Percentiles rank a stretch among this genome's conserved stretches.
Evolutionary conservation across 2,329 filamentous ascomycete genomes (phyloP).

Genomic region (Akanthomyces muscarius): DNA sequence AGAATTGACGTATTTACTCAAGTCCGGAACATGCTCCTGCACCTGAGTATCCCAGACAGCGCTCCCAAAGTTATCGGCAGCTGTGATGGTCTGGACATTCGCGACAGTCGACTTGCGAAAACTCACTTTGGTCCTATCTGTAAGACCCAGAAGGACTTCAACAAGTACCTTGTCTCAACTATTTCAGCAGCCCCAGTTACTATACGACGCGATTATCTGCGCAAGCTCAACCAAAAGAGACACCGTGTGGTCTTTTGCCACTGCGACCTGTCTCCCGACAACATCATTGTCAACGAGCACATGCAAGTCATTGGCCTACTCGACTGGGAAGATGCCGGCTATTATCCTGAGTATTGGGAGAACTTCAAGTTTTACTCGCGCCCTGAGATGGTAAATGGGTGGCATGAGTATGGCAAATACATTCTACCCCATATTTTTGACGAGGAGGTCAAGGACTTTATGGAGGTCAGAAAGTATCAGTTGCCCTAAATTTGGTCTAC

Average conservation of each 20-base stretch:
- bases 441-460: conserved; percentile 4
- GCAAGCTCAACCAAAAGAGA: conserved; percentile 12
- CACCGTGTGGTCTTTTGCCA: conserved; percentile 41
- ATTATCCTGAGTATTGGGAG: conserved; percentile 38
- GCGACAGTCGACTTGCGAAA: conserved; percentile 16
- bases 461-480: conserved; percentile 3
- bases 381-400: conserved; percentile 5
- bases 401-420: conserved; percentile 14
- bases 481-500: neutral
- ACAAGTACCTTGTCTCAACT: conserved; percentile 18
- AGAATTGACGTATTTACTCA: conserved; percentile 9
- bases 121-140: conserved; percentile 18
- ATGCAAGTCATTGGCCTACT: conserved; percentile 36
- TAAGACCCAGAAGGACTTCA: conserved; percentile 19
- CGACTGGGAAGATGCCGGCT: conserved; percentile 45
- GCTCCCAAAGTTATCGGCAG: conserved; percentile 3
- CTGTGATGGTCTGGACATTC: conserved; percentile 19
- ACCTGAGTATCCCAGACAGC: neutral
- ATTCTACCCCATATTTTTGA: conserved; percentile 12
- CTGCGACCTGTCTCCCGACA: conserved; percentile 41
- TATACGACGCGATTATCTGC: conserved; percentile 17
- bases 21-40: conserved; percentile 11
- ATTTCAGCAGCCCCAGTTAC: conserved; percentile 10
- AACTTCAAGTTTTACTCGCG: conserved; percentile 25
- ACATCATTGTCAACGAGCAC: conserved; percentile 36